A percentile compares a stretch with the other conserved stretches of the same genome.
Conservation (phyloP, 768 basidiomycete genomes). For the Hygrocybe punicea region DNA sequence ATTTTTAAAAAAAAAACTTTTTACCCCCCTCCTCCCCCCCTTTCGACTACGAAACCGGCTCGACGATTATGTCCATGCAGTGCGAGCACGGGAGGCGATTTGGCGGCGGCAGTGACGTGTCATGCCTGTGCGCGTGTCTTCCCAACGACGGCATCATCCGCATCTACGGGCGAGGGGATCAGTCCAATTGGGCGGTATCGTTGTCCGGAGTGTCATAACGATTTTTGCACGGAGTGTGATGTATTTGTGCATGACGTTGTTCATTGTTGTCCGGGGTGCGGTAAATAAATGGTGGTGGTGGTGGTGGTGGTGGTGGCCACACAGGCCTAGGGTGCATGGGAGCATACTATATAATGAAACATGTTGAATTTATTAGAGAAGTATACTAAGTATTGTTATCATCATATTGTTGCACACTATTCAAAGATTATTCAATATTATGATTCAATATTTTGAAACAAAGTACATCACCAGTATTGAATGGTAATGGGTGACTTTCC, state of each 20-base stretch:
- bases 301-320: no score
- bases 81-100: background rate
- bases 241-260: conserved; percentile 93
- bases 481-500: no score
- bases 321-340: no score
- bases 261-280: conserved; percentile 91
- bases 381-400: no score
- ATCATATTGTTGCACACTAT: no score
- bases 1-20: background rate
- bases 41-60: no score
- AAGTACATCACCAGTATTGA: no score
- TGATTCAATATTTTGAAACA: no score
- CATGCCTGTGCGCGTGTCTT: conserved; percentile 79
- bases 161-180: conserved; percentile 56
- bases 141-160: conserved; percentile 39
- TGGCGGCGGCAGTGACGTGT: conserved; percentile 39
- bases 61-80: background rate
- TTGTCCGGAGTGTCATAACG: conserved; percentile 78
- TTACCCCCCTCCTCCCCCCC: background rate
- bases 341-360: no score
- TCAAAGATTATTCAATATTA: no score
- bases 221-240: conserved; percentile 96
- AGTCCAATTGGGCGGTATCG: conserved; percentile 85
- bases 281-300: conserved; percentile 33
- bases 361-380: no score